Base-by-base conservation (phyloP, 257 asterid genomes). In the Thymus mandschuricus region DNA sequence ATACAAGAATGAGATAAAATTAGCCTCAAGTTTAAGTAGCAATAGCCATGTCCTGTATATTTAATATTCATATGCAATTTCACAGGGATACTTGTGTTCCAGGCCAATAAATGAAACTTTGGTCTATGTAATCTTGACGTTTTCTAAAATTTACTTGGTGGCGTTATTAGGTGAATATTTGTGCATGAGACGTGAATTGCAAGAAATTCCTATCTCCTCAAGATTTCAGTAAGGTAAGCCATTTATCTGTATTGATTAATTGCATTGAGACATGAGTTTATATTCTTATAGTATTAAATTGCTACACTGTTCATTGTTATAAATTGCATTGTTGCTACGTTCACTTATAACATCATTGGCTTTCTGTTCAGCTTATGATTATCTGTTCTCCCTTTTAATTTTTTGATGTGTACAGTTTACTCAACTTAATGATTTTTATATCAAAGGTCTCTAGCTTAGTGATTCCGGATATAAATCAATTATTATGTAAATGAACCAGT, bases 181-280 rank as follows among this genome's bases (percentile, higher is more conserved):
- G 72, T 92, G 96, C 85, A 84, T 85, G 88, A 92, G 11, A 80
- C 89, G 86, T 48, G 98, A 92, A 86, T 64, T 86, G 87, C 89
- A 76, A 8, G 96, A 92, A 78, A 92, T 92, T 76, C 98, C 96
- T 28, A 86, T 89, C 41, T 35, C 41, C 75, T 34, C 95, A 54
- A 89, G 90, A 87, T 81, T 76, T 59, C 95, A 95, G 31, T 83
- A 95, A 81, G 82, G 97, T 92, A 92, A 81, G 97, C 80, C 58
- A n/a, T 56, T 67, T 75, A 59, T 67, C 46, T 35, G 12, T 44
- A 58, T 60, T 49, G 46, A 51, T 45, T 9, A 30, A n/a, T 43
- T 65, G 62, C 48, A 65, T 68, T 64, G 31, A 28, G 55, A 63
- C 48, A 48, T 46, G 28, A 41, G 55, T 68, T 65, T 57, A 29